phyloP scores from a whole-genome alignment of 495 filamentous ascomycete species.

The Oidiodendron maius region DNA sequence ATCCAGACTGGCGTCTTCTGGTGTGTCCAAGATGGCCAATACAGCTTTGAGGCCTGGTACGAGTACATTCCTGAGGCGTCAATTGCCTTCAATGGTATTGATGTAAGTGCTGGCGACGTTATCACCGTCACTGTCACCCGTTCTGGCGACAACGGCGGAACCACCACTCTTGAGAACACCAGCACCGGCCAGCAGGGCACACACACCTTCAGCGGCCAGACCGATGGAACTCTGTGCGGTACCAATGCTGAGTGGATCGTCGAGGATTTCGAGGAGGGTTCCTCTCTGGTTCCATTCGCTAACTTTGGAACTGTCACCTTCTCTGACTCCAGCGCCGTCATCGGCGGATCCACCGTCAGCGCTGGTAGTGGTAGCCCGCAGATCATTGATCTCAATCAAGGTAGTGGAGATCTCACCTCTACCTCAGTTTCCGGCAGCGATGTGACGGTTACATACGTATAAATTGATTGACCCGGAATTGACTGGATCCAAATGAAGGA shows the following conservation, averaged over 20 bases:
- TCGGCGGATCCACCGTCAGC: neutral
- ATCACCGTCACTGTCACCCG: neutral
- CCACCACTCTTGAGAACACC: neutral
- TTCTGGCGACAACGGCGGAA: neutral
- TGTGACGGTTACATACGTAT: neutral
- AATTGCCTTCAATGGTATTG: neutral
- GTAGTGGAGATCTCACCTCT: neutral
- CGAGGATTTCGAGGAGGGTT: neutral
- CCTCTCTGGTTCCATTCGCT: neutral
- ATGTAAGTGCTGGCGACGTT: neutral
- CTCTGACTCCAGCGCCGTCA: slow-evolving; percentile 11
- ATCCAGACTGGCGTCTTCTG: neutral
- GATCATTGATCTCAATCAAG: neutral
- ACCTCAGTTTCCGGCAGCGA: neutral
- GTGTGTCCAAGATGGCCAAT: neutral
- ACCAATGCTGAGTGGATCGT: neutral
- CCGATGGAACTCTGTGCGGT: neutral
- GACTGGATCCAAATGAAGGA: no score
- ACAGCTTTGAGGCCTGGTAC: neutral
- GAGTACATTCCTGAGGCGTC: neutral
- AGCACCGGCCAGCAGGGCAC: neutral
- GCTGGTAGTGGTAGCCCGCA: neutral
- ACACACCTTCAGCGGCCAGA: neutral
- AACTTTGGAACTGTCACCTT: slow-evolving; percentile 32
- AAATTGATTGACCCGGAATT: no score